phyloP scores from a whole-genome alignment of 768 basidiomycete genomes.

The Tylopilus balloui region DNA sequence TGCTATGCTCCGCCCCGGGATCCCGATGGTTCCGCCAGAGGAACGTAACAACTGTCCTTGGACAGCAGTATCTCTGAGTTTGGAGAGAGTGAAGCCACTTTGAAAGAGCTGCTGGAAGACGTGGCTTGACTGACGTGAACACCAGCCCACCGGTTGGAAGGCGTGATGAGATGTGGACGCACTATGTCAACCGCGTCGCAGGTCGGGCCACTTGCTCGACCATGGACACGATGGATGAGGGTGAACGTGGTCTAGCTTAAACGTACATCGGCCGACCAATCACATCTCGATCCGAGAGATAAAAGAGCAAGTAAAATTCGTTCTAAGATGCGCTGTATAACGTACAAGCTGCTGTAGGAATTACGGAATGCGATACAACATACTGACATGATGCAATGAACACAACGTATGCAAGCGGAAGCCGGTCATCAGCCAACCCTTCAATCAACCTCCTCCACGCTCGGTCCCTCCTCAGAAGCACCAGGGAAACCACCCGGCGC shows the following conservation, averaged over 20 bases:
- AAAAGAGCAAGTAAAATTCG: conserved; percentile 9
- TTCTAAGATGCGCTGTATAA: conserved; percentile 31
- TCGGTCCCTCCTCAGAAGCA: conserved; percentile 75
- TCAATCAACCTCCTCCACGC: conserved; percentile 87
- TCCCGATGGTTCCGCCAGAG: conserved; percentile 39
- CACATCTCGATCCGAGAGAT: background rate
- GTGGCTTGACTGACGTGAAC: conserved; percentile 27
- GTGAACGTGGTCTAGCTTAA: background rate
- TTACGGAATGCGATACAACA: conserved; percentile 30
- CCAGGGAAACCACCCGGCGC: conserved; percentile 70
- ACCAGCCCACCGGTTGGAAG: background rate
- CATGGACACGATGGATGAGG: conserved; percentile 12
- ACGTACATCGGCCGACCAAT: too few relatives aligned
- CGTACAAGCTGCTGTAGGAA: conserved; percentile 27
- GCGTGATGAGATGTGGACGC: conserved; percentile 13
- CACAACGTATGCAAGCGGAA: conserved; percentile 21
- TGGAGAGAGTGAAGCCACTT: conserved; percentile 51
- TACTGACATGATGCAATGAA: conserved; percentile 30
- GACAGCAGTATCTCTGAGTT: conserved; percentile 62
- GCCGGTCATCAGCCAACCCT: conserved; percentile 12
- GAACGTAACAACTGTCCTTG: conserved; percentile 53
- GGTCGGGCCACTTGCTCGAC: conserved; percentile 26
- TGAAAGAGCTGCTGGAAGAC: conserved; percentile 47
- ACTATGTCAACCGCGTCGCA: conserved; percentile 22
- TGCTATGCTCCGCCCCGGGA: conserved; percentile 73